Evolutionary conservation across 2,329 filamentous ascomycete species (phyloP).

Genomic region (Mycosphaerella sp.): DNA sequence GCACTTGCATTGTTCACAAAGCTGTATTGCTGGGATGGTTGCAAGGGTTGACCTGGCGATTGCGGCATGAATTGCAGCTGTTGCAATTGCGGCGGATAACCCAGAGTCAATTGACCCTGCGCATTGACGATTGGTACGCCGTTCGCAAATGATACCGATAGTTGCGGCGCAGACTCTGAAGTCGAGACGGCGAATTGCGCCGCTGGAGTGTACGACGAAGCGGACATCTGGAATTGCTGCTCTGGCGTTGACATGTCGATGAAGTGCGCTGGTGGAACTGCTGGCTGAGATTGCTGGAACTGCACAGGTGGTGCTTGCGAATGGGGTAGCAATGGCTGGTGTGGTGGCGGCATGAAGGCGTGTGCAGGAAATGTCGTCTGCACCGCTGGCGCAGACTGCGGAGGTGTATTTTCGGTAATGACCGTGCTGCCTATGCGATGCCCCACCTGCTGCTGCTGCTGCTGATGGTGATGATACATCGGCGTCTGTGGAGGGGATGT

Average conservation of each 20-base stretch:
- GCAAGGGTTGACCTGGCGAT: slow-evolving; percentile 13
- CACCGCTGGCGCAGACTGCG: slow-evolving; percentile 47
- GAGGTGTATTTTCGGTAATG: slow-evolving; percentile 43
- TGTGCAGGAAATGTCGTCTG: slow-evolving; percentile 42
- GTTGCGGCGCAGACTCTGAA: slow-evolving; percentile 9
- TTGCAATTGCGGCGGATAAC: slow-evolving; percentile 23
- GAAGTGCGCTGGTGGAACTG: slow-evolving; percentile 14
- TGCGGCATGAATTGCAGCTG: slow-evolving; percentile 24
- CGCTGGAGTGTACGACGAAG: slow-evolving; percentile 13
- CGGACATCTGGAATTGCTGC: slow-evolving; percentile 19
- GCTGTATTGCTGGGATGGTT: slow-evolving; percentile 18
- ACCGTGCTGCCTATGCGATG: slow-evolving; percentile 29
- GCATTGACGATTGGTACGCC: slow-evolving; percentile 28
- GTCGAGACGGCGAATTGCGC: slow-evolving; percentile 14
- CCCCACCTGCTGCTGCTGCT: slow-evolving; percentile 18
- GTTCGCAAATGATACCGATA: slow-evolving; percentile 23
- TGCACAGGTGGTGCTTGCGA: slow-evolving; percentile 10
- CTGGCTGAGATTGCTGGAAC: neutral
- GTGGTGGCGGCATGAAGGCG: slow-evolving; percentile 31
- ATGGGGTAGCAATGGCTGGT: slow-evolving; percentile 9
- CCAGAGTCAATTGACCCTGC: slow-evolving; percentile 24
- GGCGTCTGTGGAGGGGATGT: slow-evolving; percentile 46
- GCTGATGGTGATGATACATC: slow-evolving; percentile 28
- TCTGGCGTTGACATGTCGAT: slow-evolving; percentile 26
- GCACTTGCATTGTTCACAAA: slow-evolving; percentile 20